Evolutionary conservation across 2,329 filamentous ascomycete genomes (phyloP).

Genomic region (Cladosporium oxysporum): DNA sequence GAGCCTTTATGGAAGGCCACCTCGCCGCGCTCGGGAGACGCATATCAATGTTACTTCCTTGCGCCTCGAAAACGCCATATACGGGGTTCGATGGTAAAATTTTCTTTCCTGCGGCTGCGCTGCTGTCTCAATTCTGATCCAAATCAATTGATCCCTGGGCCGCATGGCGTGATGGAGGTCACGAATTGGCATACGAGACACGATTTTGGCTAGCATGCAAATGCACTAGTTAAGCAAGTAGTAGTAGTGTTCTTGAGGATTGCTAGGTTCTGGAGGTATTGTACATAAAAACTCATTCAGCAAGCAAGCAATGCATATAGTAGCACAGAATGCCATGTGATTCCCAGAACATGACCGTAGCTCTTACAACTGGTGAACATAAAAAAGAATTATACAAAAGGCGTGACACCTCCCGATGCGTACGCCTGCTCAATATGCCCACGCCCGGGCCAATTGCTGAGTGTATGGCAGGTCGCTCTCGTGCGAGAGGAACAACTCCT

Average conservation of each 20-base stretch:
- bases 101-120: no score
- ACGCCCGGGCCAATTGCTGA: background rate
- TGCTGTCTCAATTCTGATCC: no score
- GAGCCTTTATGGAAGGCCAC: no score
- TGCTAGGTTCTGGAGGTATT: background rate
- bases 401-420: background rate
- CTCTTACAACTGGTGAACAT: background rate
- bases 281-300: background rate
- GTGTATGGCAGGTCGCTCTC: slow-evolving; percentile 59
- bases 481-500: slow-evolving; percentile 71
- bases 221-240: background rate
- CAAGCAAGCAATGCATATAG: background rate
- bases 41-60: no score
- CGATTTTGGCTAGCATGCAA: background rate
- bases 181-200: background rate
- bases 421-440: background rate
- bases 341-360: slow-evolving; percentile 3
- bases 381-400: slow-evolving; percentile 3
- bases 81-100: no score
- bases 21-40: no score
- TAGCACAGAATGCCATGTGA: background rate
- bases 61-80: no score
- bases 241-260: background rate
- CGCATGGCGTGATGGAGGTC: no score
- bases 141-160: no score